These are phyloP conservation scores for Thamnidium elegans DNA, from an alignment of 192 early-diverging fungal genomes.

Conservation along the genomic window DNA sequence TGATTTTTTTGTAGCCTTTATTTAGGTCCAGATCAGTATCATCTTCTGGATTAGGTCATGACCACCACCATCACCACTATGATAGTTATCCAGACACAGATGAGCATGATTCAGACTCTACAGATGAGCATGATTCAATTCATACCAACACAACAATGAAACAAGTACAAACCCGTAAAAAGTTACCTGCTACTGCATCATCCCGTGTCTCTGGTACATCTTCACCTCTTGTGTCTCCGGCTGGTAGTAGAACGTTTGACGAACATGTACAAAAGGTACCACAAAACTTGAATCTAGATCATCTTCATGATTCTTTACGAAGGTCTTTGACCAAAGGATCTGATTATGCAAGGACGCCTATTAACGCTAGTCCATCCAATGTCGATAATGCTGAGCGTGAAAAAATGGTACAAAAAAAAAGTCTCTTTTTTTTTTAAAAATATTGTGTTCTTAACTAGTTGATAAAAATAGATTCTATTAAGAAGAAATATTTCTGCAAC, in stretches of 20 bases:
- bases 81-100: conserved; percentile 34
- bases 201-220: conserved; percentile 6
- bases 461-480: conserved; percentile 23
- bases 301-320: conserved; percentile 56
- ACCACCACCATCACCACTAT: background rate
- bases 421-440: background rate
- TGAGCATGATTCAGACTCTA: conserved; percentile 23
- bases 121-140: conserved; percentile 16
- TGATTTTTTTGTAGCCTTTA: conserved; percentile 19
- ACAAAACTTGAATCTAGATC: conserved; percentile 47
- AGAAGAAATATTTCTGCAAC: conserved; percentile 39
- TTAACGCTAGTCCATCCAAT: conserved; percentile 12
- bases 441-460: background rate
- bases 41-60: conserved; percentile 11
- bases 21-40: conserved; percentile 27
- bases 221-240: conserved; percentile 10
- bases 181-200: background rate
- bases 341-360: conserved; percentile 21
- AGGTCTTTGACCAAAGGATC: conserved; percentile 33
- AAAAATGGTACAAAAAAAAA: conserved; percentile 21
- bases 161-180: background rate
- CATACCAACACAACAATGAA: background rate
- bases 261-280: conserved; percentile 21
- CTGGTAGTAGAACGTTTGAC: conserved; percentile 30
- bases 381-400: conserved; percentile 16